phyloP scores from a whole-genome alignment of 352 stramenopile species.

The Globisporangium alternatum region DNA sequence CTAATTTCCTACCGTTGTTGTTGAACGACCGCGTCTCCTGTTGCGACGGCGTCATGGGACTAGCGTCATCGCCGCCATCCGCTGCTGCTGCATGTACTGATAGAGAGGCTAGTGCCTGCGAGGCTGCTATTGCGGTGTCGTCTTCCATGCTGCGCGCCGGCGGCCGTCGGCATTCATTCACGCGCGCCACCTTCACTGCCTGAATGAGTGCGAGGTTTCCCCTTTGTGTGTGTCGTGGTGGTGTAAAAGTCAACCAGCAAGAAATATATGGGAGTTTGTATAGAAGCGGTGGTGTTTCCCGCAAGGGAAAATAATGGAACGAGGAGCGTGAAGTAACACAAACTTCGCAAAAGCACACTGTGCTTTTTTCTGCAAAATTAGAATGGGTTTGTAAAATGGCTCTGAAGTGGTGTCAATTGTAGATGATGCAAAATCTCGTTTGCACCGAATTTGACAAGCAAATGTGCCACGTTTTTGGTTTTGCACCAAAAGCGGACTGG shows the following conservation, averaged over 20 bases:
- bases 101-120: not conserved
- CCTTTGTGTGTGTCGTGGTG: not conserved
- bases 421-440: not conserved
- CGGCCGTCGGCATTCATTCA: constrained; percentile 18
- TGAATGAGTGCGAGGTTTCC: not conserved
- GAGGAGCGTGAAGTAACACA: constrained; percentile 13
- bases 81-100: not conserved
- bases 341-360: constrained; percentile 4
- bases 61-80: constrained; percentile 1
- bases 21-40: not conserved
- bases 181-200: constrained; percentile 8
- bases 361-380: constrained; percentile 7
- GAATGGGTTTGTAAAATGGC: not conserved
- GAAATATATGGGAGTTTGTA: not conserved
- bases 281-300: not conserved
- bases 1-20: constrained; percentile 1
- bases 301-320: not conserved
- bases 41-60: not conserved
- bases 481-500: too few species aligned
- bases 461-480: too few species aligned
- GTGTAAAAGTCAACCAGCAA: not conserved
- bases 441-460: not conserved
- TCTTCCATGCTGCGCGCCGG: constrained; percentile 11
- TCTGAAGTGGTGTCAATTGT: not conserved
- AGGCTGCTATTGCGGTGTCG: not conserved